Conservation (phyloP, 768 basidiomycete species). For the Phylloporus rhodoxanthus region DNA sequence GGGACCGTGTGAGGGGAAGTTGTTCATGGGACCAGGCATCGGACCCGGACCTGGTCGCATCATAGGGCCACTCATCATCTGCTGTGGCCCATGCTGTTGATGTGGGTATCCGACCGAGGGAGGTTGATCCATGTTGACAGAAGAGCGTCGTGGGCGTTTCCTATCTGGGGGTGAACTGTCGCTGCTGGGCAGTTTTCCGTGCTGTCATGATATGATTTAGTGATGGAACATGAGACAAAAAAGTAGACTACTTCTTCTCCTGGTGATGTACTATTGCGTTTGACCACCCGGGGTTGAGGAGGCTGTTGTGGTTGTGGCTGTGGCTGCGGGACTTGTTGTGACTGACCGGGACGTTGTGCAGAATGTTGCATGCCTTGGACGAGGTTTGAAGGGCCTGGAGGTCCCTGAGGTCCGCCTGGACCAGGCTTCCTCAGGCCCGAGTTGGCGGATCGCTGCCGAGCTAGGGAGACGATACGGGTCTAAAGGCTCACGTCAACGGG, state of each 20-base stretch:
- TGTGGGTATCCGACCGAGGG: conserved; percentile 32
- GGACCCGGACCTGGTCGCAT: conserved; percentile 31
- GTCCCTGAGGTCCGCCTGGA: conserved; percentile 23
- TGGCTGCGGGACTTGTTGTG: conserved; percentile 12
- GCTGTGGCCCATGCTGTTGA: conserved; percentile 34
- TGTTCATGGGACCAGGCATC: conserved; percentile 32
- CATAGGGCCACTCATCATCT: conserved; percentile 38
- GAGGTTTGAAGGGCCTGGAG: conserved; percentile 24
- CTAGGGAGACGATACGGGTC: conserved; percentile 32
- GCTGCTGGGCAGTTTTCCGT: conserved; percentile 42
- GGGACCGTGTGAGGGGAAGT: conserved; percentile 29
- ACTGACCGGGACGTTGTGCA: conserved; percentile 36
- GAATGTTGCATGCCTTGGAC: conserved; percentile 33
- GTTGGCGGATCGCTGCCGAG: conserved; percentile 23
- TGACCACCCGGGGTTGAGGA: conserved; percentile 28
- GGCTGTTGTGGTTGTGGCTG: conserved; percentile 25
- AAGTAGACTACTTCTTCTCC: conserved; percentile 48
- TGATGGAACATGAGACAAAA: conserved; percentile 4
- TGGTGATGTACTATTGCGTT: conserved; percentile 59
- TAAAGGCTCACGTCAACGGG: conserved; percentile 20
- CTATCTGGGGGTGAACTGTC: conserved; percentile 54
- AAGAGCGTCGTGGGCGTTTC: conserved; percentile 50
- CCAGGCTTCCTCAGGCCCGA: conserved; percentile 24
- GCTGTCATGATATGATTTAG: conserved; percentile 25
- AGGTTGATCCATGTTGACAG: conserved; percentile 39